These are phyloP conservation scores for Amanita molliuscula DNA, from an alignment of 768 basidiomycete species.

Conservation along the genomic window DNA sequence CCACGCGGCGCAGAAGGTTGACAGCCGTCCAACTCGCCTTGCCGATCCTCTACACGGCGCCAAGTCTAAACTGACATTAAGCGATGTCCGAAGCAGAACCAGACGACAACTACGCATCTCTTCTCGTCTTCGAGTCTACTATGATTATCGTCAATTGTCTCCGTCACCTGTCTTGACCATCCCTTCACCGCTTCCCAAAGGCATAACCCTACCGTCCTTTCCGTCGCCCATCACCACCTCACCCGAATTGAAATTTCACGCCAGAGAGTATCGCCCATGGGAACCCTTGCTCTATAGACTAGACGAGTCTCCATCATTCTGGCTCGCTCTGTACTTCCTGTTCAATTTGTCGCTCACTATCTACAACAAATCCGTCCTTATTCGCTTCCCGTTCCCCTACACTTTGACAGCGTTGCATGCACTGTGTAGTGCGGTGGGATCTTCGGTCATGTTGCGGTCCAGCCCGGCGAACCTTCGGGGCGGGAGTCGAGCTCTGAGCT, in stretches of 20 bases:
- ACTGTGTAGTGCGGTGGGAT: constrained; percentile 75
- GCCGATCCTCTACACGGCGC: not conserved
- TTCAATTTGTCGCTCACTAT: constrained; percentile 90
- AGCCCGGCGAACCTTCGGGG: constrained; percentile 9
- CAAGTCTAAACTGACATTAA: not conserved
- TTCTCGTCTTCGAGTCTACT: not conserved
- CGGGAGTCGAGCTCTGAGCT: constrained; percentile 22
- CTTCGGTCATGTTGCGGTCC: constrained; percentile 46
- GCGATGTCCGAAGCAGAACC: not conserved
- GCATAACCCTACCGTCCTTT: not conserved
- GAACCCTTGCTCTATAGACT: not conserved
- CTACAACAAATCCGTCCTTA: constrained; percentile 91
- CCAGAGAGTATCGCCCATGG: not conserved
- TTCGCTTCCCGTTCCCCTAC: constrained; percentile 92
- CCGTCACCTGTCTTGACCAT: not conserved
- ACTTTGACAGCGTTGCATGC: constrained; percentile 90
- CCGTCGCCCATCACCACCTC: not conserved
- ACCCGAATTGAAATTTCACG: not conserved
- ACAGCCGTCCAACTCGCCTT: not conserved
- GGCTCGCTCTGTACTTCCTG: constrained; percentile 77
- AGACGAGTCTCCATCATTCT: constrained; percentile 23
- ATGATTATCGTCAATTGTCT: not conserved
- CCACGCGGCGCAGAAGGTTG: not conserved
- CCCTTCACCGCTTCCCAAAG: not conserved
- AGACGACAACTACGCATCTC: not conserved